These are phyloP conservation scores for Oenanthe javanica DNA, from an alignment of 140 eudicot species.

Conservation along the genomic window DNA sequence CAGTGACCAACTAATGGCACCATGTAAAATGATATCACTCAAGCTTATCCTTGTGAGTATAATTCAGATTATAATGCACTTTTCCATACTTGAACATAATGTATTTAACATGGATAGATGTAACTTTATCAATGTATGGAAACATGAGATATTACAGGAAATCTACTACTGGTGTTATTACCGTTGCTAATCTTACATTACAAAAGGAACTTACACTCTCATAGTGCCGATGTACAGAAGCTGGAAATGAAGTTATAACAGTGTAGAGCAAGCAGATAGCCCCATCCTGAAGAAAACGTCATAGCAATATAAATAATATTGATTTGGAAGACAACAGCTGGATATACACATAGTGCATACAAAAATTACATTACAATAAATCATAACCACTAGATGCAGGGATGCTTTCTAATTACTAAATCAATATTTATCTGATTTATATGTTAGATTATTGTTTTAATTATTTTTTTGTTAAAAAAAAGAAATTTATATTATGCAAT, in stretches of 20 bases:
- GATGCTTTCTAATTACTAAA: too few relatives aligned
- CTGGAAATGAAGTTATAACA: constrained; percentile 50
- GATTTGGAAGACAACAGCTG: neutral
- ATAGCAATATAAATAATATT: neutral
- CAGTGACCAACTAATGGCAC: neutral
- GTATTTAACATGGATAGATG: neutral
- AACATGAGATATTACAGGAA: neutral
- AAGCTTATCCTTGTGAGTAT: neutral
- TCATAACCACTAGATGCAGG: neutral
- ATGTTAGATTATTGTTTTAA: too few relatives aligned
- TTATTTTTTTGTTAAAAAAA: too few relatives aligned
- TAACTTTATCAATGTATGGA: neutral
- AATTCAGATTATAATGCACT: neutral
- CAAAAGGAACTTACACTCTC: constrained; percentile 54
- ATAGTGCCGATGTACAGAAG: constrained; percentile 59
- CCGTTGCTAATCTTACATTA: neutral
- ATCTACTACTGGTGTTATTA: neutral
- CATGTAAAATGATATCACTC: neutral
- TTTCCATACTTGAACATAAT: neutral
- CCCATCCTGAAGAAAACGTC: constrained; percentile 53
- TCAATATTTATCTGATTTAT: too few relatives aligned
- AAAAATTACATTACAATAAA: neutral
- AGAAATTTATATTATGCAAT: too few relatives aligned
- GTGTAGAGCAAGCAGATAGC: constrained; percentile 55
- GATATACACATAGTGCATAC: neutral